Evolutionary conservation across 164 flowering plant species (phyloP).

Genomic region (Kingdonia uniflora): DNA sequence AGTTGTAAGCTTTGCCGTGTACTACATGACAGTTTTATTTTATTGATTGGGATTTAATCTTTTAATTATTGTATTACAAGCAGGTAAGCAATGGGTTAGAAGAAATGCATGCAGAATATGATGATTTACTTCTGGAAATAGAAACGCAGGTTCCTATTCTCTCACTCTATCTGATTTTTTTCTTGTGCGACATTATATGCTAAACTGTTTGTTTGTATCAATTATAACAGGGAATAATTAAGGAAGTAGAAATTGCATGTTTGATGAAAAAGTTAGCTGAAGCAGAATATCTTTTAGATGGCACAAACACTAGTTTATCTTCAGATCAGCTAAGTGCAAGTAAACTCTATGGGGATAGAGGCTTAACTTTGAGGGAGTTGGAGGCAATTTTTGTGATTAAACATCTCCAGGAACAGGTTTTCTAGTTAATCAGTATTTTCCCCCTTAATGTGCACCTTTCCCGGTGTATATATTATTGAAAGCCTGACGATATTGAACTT

Average conservation of each 20-base stretch:
- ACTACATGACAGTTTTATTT: slow-evolving; percentile 4
- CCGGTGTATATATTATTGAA: background rate
- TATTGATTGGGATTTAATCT: background rate
- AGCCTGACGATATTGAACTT: background rate
- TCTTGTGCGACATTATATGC: background rate
- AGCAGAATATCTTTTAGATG: slow-evolving; percentile 16
- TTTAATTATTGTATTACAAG: slow-evolving; percentile 1
- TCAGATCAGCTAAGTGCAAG: slow-evolving; percentile 2
- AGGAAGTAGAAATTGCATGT: slow-evolving; percentile 48
- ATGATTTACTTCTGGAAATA: slow-evolving; percentile 45
- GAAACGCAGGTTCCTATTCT: slow-evolving; percentile 55
- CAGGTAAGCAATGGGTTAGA: background rate
- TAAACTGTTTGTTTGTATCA: background rate
- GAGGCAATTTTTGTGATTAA: slow-evolving; percentile 56
- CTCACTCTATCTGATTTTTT: background rate
- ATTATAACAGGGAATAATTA: slow-evolving; percentile 40
- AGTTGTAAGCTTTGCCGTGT: slow-evolving; percentile 27
- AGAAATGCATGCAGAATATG: slow-evolving; percentile 55
- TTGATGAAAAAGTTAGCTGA: slow-evolving; percentile 41
- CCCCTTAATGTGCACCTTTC: background rate
- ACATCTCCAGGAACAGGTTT: slow-evolving; percentile 84
- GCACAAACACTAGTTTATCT: slow-evolving; percentile 7
- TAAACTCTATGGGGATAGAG: slow-evolving; percentile 19
- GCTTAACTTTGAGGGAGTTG: slow-evolving; percentile 32
- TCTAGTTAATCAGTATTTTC: background rate